Evolutionary conservation across 1,139 yeast species (phyloP), one percentile per base, ranked within the genome.

Genomic region (Zygosaccharomyces pseudobailii): DNA sequence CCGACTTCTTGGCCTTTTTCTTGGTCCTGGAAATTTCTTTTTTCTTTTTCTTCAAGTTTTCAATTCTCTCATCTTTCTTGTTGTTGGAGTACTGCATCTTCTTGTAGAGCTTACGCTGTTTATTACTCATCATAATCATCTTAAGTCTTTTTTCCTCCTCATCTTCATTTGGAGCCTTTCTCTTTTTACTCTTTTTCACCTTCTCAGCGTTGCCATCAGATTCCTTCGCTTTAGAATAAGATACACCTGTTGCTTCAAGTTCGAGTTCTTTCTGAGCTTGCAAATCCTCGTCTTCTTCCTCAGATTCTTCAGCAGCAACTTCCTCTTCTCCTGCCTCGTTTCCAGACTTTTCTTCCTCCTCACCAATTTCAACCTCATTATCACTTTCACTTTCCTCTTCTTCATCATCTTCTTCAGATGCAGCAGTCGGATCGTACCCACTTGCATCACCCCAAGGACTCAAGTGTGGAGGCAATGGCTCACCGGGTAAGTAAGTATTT

Each of bases 391-490:
- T 81, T 5, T 68, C 80, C 28, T 68, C 82, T 3, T 66, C 79
- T 23, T 69, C 86, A 9, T 66, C 80, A 4, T 66, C 80, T 24
- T 63, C 76, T 9, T 62, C 76, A 8, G 65, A 76, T 25, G 62
- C 71, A 22, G 80, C 85, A 49, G 76, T 82, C 57, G 98, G 98
- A 69, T 90, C 81, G 69, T 92, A 92, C 46, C 84, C 86, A 59
- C 86, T 88, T 48, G 90, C 80, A 71, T 92, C 97, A 57, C 97
- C 97, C 97, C 98, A 92, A 73, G 99, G 99, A 47, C 96, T 86
- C 64, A 94, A 76, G 70, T 92, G 98, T 36, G 98, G 97, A 40
- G 97, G 97, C 54, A 94, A 76, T 7, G 89, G 74, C 70, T 92
- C 97, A 48, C 99, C 98, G 3, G 96, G 96, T 38, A 94, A 86